Evolutionary conservation across 768 basidiomycete genomes (phyloP).

Genomic region (Boletus fagicola): DNA sequence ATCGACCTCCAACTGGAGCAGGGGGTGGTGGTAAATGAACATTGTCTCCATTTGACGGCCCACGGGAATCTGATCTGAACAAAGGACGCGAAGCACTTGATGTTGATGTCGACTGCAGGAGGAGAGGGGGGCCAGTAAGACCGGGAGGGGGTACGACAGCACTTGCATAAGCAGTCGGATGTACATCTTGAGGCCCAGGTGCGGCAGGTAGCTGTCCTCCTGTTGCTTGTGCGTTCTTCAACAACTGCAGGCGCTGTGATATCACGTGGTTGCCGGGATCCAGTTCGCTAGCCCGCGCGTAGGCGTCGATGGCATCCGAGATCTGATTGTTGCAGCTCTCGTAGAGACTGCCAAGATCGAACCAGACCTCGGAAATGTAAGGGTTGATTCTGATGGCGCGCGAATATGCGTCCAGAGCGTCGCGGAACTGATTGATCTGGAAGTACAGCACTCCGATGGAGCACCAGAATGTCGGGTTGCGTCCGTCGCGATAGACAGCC

Average conservation of each 20-base stretch:
- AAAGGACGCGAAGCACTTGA: slow-evolving; percentile 37
- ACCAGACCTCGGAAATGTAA: slow-evolving; percentile 81
- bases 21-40: slow-evolving; percentile 61
- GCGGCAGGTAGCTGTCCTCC: slow-evolving; percentile 79
- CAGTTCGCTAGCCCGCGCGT: slow-evolving; percentile 90
- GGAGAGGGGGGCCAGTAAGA: slow-evolving; percentile 63
- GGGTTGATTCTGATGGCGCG: slow-evolving; percentile 98
- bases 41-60: slow-evolving; percentile 41
- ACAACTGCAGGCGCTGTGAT: slow-evolving; percentile 70
- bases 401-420: slow-evolving; percentile 98
- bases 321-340: slow-evolving; percentile 99
- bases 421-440: slow-evolving; percentile 99
- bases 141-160: slow-evolving; percentile 70
- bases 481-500: slow-evolving; percentile 97
- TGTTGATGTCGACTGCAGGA: slow-evolving; percentile 48
- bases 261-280: slow-evolving; percentile 85
- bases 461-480: slow-evolving; percentile 99
- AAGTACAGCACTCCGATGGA: slow-evolving; percentile 99
- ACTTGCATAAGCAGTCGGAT: slow-evolving; percentile 90
- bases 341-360: slow-evolving; percentile 94
- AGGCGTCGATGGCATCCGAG: slow-evolving; percentile 97
- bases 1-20: slow-evolving; percentile 44
- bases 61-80: slow-evolving; percentile 68
- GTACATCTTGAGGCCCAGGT: slow-evolving; percentile 92
- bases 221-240: slow-evolving; percentile 76